Evolutionary conservation across 2,329 filamentous ascomycete genomes (phyloP).

Genomic region (Sporothrix inflata): DNA sequence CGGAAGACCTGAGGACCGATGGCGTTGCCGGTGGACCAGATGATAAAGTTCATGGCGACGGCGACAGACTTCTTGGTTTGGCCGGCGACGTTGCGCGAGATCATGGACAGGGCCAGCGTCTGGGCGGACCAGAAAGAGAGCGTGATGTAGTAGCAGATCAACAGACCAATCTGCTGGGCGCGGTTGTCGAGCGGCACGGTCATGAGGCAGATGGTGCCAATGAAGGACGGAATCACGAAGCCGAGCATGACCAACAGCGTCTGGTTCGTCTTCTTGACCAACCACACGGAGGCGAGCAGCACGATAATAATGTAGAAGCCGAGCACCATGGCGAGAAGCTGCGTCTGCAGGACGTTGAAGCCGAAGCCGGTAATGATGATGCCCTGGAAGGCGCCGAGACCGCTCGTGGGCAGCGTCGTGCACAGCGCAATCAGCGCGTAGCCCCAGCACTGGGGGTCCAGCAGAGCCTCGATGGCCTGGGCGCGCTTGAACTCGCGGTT

Average conservation of each 20-base stretch:
- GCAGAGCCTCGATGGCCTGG: conserved; percentile 55
- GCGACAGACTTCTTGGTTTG: conserved; percentile 74
- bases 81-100: conserved; percentile 70
- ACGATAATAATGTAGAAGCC: conserved; percentile 75
- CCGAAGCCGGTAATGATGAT: conserved; percentile 74
- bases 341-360: conserved; percentile 68
- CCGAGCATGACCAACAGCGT: conserved; percentile 68
- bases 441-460: conserved; percentile 68
- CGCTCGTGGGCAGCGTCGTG: conserved; percentile 73
- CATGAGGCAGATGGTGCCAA: conserved; percentile 74
- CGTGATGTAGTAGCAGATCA: conserved; percentile 74
- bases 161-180: conserved; percentile 65
- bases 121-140: conserved; percentile 78
- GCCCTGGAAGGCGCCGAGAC: conserved; percentile 72
- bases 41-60: conserved; percentile 70
- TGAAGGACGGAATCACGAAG: conserved; percentile 70
- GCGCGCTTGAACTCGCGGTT: conserved; percentile 54
- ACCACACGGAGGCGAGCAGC: conserved; percentile 65
- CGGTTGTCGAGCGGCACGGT: conserved; percentile 62
- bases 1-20: conserved; percentile 67
- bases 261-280: conserved; percentile 69
- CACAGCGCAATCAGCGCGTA: conserved; percentile 67
- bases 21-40: conserved; percentile 56
- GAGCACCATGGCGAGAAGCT: conserved; percentile 74
- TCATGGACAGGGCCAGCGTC: conserved; percentile 66